Conservation (phyloP, 768 basidiomycete genomes). For the Crassisporium funariophilum region DNA sequence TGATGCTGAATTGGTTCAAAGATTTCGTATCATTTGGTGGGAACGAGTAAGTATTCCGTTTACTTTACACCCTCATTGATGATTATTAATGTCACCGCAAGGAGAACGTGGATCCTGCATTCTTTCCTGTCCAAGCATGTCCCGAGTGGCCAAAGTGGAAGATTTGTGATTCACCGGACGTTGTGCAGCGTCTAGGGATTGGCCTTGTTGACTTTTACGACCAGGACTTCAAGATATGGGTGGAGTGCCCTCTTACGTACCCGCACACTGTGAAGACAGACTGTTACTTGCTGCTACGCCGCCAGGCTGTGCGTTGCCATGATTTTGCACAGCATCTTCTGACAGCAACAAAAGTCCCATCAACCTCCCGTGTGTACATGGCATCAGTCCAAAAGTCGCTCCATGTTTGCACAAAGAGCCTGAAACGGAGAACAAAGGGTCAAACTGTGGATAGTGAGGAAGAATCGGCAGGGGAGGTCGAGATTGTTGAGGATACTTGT, state of each 20-base stretch:
- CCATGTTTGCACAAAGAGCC: no score
- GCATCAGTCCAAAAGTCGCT: neutral
- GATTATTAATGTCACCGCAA: neutral
- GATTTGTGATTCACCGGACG: neutral
- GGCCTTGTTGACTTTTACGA: constrained; percentile 10
- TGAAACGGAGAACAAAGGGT: no score
- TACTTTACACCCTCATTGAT: neutral
- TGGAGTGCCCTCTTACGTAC: constrained; percentile 3
- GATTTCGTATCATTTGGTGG: neutral
- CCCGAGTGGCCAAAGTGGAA: constrained; percentile 7
- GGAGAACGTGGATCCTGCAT: neutral
- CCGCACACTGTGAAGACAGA: constrained; percentile 13
- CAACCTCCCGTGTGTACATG: constrained; percentile 1
- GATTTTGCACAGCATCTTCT: constrained; percentile 9
- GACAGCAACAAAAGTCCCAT: neutral
- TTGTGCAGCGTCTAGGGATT: neutral
- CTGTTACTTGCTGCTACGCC: constrained; percentile 11
- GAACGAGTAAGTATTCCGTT: neutral
- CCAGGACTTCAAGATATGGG: constrained; percentile 5
- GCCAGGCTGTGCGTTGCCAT: neutral
- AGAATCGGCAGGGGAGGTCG: no score
- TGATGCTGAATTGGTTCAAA: neutral
- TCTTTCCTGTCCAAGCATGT: constrained; percentile 5
- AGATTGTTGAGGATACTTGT: no score
- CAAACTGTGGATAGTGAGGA: no score